phyloP scores from a whole-genome alignment of 1,284 basidiomycete genomes.

The Ustilago curta region DNA sequence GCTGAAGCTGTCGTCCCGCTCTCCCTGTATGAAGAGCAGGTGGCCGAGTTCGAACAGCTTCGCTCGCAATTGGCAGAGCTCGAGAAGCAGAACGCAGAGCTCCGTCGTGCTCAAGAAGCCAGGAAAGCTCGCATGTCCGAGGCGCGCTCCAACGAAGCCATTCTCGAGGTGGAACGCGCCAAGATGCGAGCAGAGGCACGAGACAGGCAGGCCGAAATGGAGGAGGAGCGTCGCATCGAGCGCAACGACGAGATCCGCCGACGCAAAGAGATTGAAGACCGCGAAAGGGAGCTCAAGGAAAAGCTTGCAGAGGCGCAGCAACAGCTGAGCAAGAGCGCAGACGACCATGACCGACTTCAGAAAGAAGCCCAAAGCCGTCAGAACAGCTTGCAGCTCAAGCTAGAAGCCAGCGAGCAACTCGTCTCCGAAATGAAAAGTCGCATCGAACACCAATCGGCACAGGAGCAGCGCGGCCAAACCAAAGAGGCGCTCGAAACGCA shows the following conservation, averaged over 20 bases:
- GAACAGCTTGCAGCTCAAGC: constrained; percentile 43
- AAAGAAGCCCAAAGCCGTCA: constrained; percentile 67
- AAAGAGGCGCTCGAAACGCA: constrained; percentile 48
- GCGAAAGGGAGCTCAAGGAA: constrained; percentile 42
- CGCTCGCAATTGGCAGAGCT: constrained; percentile 59
- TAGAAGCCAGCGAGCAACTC: constrained; percentile 51
- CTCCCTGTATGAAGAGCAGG: constrained; percentile 67
- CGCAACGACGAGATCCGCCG: constrained; percentile 61
- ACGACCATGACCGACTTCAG: constrained; percentile 71
- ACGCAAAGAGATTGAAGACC: constrained; percentile 53
- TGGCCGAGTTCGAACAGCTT: constrained; percentile 66
- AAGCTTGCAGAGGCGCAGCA: constrained; percentile 59
- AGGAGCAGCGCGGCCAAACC: constrained; percentile 39
- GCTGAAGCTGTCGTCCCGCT: constrained; percentile 54
- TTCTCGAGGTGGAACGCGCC: constrained; percentile 69
- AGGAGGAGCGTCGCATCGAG: constrained; percentile 57
- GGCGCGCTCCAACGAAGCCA: constrained; percentile 36
- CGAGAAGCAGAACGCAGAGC: constrained; percentile 50
- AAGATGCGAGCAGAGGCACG: constrained; percentile 74
- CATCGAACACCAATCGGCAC: constrained; percentile 42
- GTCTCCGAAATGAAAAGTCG: constrained; percentile 39
- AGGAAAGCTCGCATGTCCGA: constrained; percentile 41
- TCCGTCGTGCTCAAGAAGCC: constrained; percentile 45
- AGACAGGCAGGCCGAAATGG: constrained; percentile 73
- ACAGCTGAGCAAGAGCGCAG: constrained; percentile 71